Evolutionary conservation across 2,329 filamentous ascomycete genomes (phyloP), one percentile per base, ranked within the genome.

Genomic region (Paramyrothecium sp.): DNA sequence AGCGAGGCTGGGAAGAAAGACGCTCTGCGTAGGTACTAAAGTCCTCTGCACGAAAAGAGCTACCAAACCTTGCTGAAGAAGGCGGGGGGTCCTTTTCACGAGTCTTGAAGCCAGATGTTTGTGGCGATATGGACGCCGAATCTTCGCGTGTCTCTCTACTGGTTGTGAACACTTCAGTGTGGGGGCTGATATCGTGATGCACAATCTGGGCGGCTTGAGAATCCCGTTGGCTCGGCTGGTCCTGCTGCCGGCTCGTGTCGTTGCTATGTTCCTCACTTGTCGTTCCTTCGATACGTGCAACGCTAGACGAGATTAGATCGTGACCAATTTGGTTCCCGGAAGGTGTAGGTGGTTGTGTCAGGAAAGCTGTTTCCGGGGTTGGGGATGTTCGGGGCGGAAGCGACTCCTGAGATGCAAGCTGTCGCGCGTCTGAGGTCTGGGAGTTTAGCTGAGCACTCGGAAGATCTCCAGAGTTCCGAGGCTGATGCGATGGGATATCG

Each of bases 281-380:
- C 19, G 47, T 49, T 16, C 3, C 19, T 49, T 49, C 47, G 12
- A 23, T 49, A 13, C 19, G 12, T 7, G 47, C 22, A 13, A 20
- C 12, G 16, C 12, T 49, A 5, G 19, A 23, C 7, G 47, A 49
- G 7, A 23, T 10, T 20, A 20, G 11, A 49, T 21, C 12, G 47
- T 10, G 5, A 20, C 41, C 41, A 7, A n/a, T 20, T 21, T 49
- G 47, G 20, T 20, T 3, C 7, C 2, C 49, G 5, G 22, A 11
- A 23, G 49, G 22, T 13, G 52, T 10, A 8, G 48, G 51, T 3
- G 56, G 54, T 53, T 65, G 63, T n/a, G 61, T 60, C 22, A 61
- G 20, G 34, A 63, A 63, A 10, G 56, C 53, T 17, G 62, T 33
- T 23, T 56, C 59, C 7, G 21, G 8, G 17, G 20, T 8, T 13